Evolutionary conservation across 2,329 filamentous ascomycete genomes (phyloP).

Genomic region (Teratosphaeriaceae sp.): DNA sequence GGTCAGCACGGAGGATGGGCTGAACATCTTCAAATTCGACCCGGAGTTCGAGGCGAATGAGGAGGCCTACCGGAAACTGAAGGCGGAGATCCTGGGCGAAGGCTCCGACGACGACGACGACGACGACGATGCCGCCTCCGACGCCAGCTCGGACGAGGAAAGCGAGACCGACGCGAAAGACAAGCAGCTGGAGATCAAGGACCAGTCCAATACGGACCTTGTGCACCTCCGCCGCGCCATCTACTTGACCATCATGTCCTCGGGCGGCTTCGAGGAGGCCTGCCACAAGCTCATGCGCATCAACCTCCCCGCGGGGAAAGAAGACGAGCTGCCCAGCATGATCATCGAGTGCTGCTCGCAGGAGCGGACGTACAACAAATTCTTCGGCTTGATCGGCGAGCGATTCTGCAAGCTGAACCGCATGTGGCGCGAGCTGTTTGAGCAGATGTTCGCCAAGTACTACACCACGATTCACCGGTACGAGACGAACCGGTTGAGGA

Average conservation of each 20-base stretch:
- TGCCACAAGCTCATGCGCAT: constrained; percentile 92
- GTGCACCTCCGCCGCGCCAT: constrained; percentile 91
- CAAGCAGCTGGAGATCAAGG: constrained; percentile 86
- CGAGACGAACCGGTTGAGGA: constrained; percentile 90
- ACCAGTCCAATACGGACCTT: constrained; percentile 92
- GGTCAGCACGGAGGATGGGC: constrained; percentile 73
- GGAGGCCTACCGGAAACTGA: constrained; percentile 79
- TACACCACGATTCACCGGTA: constrained; percentile 97
- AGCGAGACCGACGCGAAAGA: constrained; percentile 61
- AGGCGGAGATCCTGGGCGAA: constrained; percentile 90
- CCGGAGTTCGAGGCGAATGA: constrained; percentile 85
- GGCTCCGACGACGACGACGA: constrained; percentile 76
- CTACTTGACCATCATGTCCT: constrained; percentile 96
- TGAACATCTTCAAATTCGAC: constrained; percentile 97
- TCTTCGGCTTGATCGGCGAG: constrained; percentile 91
- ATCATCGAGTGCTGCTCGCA: constrained; percentile 95
- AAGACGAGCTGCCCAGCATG: constrained; percentile 91
- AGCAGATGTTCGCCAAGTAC: constrained; percentile 83
- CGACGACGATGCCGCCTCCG: constrained; percentile 55
- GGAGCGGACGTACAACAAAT: constrained; percentile 95
- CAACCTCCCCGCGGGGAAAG: constrained; percentile 76
- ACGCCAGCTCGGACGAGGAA: constrained; percentile 24
- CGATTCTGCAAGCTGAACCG: constrained; percentile 94
- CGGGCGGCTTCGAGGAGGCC: constrained; percentile 91
- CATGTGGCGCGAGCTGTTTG: constrained; percentile 88